Evolutionary conservation across 129 eudicot genomes (phyloP).

Genomic region (Artemisia argyi): DNA sequence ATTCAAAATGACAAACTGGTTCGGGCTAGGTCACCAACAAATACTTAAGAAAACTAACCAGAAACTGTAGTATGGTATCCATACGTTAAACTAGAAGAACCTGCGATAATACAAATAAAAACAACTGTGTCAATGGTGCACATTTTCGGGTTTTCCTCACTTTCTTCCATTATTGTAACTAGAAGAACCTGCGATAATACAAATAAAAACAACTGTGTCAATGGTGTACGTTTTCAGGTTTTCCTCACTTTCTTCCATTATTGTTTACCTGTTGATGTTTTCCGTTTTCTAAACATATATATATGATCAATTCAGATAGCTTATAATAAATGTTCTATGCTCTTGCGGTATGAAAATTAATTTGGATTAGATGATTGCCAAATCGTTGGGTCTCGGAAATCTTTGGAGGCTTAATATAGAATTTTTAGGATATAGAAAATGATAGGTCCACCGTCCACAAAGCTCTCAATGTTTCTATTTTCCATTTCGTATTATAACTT

Average conservation of each 20-base stretch:
- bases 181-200: slow-evolving; percentile 42
- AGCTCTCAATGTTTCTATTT: neutral
- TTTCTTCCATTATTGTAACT: slow-evolving; percentile 30
- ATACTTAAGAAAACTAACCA: slow-evolving; percentile 17
- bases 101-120: slow-evolving; percentile 38
- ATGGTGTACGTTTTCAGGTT: slow-evolving; percentile 23
- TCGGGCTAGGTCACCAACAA: too few relatives aligned
- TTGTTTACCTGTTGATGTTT: slow-evolving; percentile 14
- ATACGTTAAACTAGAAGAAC: slow-evolving; percentile 41
- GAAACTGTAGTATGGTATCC: slow-evolving; percentile 43
- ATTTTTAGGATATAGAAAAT: slow-evolving; percentile 17
- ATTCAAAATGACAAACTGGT: too few relatives aligned
- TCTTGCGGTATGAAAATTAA: neutral
- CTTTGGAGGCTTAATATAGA: neutral
- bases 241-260: slow-evolving; percentile 29
- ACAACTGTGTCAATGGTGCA: slow-evolving; percentile 39
- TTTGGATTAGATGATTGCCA: slow-evolving; percentile 4
- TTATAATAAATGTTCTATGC: neutral
- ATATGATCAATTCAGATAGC: neutral
- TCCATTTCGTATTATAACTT: neutral
- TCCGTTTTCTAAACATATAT: neutral
- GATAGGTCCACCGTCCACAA: slow-evolving; percentile 1
- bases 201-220: slow-evolving; percentile 39
- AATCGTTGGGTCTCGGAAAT: neutral
- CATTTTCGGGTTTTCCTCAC: slow-evolving; percentile 22